Base-by-base conservation (phyloP, 768 basidiomycete species). In the Leccinum ochraceum region DNA sequence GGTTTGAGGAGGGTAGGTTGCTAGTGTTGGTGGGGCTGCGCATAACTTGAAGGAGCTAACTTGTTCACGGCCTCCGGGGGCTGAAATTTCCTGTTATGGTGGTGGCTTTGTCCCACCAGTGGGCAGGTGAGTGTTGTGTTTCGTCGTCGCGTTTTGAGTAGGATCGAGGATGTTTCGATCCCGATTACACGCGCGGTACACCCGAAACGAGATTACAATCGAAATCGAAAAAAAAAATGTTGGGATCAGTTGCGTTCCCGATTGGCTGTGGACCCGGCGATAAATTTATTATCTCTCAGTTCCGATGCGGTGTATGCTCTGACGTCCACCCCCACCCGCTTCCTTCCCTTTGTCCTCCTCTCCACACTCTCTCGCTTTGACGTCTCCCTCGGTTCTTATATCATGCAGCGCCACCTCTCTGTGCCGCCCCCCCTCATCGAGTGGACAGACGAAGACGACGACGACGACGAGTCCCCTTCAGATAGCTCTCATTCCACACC, bases 321-420 rank as follows among this genome's bases (percentile, higher is more conserved):
- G 32, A 44, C 51, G 52, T 22, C 51, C 52, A 20, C 24, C 51
- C 32, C 32, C 32, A 11, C 42, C 54, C 58, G 32, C 32, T 34
- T 34, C 24, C 51, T 22, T 30, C 24, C 68, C 66, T 63, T 74
- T 74, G 32, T 34, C 32, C 1, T 34, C 32, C 11, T 0, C 28
- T 30, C 8, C 2, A 66, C 65, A 65, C 66, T 3, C 2, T 46
- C 56, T 32, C 32, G 64, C 69, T 74, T 71, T 71, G 69, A 60
- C 65, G 42, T 26, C 34, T 22, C 30, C 54, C 60, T 60, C 13
- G 24, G 16, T 36, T 61, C 66, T 63, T 70, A 60, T 66, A 63
- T 37, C 53, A 76, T 76, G 74, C n/a, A 39, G 1, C 44, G 39
- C 28, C 52, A 7, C 53, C 37, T 57, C 54, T 61, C 65, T 16